Conservation (phyloP, 805 yeast genomes). For the Clavispora fructus region DNA sequence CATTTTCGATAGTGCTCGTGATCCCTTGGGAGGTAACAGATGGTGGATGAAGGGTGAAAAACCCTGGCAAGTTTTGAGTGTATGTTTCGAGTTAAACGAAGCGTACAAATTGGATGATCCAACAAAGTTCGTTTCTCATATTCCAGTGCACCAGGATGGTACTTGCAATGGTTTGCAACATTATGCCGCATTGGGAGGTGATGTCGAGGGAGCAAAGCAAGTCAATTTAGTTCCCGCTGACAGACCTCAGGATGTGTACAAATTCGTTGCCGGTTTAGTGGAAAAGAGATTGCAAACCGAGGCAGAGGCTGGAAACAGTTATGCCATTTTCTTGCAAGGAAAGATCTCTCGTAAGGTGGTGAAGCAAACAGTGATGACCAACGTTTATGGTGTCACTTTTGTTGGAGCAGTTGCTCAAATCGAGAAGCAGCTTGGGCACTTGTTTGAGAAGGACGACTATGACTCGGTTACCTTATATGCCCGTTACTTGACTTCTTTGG, state of each 20-base stretch:
- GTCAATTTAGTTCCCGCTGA: conserved; percentile 70
- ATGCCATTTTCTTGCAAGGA: conserved; percentile 52
- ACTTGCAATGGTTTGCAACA: conserved; percentile 84
- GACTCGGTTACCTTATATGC: conserved; percentile 14
- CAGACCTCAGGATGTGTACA: conserved; percentile 72
- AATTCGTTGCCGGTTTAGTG: conserved; percentile 64
- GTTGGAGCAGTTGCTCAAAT: conserved; percentile 91
- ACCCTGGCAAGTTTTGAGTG: conserved; percentile 78
- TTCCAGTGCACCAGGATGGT: conserved; percentile 84
- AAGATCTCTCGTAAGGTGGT: conserved; percentile 81
- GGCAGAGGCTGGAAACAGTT: conserved; percentile 47
- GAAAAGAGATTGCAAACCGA: conserved; percentile 49
- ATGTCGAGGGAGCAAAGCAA: conserved; percentile 74
- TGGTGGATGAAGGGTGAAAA: conserved; percentile 77
- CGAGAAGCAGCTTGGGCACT: conserved; percentile 63
- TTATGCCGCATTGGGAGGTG: conserved; percentile 86
- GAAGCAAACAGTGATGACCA: conserved; percentile 97
- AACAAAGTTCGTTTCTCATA: conserved; percentile 57
- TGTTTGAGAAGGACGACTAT: conserved; percentile 45
- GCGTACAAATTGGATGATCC: conserved; percentile 64
- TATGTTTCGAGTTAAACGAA: conserved; percentile 60
- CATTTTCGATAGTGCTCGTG: conserved; percentile 51
- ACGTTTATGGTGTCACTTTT: conserved; percentile 94
- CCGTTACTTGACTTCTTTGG: conserved; percentile 68
- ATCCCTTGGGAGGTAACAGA: conserved; percentile 52